Conservation (phyloP, 768 basidiomycete species). For the Boletales sp. region DNA sequence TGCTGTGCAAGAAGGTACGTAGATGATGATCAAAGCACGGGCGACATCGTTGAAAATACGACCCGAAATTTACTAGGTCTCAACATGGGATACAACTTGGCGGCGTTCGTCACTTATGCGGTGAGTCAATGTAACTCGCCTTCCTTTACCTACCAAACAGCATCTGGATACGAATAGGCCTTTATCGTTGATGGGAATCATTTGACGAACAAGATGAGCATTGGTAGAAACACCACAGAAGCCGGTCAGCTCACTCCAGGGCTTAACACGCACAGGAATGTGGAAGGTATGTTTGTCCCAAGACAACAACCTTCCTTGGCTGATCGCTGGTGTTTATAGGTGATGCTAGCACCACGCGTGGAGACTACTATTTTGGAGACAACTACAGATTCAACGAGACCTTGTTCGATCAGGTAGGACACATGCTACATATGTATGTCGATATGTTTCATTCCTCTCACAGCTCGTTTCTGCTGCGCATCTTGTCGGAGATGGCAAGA, state of each 20-base stretch:
- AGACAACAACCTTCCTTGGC: background rate
- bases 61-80: slow-evolving; percentile 9
- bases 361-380: slow-evolving; percentile 24
- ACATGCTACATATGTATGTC: background rate
- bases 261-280: slow-evolving; percentile 14
- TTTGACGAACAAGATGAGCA: slow-evolving; percentile 25
- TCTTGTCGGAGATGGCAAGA: slow-evolving; percentile 13
- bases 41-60: background rate
- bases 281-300: slow-evolving; percentile 14
- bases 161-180: slow-evolving; percentile 5
- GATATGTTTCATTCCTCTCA: too few relatives aligned
- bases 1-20: slow-evolving; percentile 21
- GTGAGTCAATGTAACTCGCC: slow-evolving; percentile 2
- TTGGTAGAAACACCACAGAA: slow-evolving; percentile 21
- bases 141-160: background rate
- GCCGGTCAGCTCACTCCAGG: slow-evolving; percentile 12
- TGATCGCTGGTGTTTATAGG: slow-evolving; percentile 7
- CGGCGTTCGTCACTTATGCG: slow-evolving; percentile 19
- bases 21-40: too few relatives aligned
- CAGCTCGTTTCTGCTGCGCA: slow-evolving; percentile 18
- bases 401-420: slow-evolving; percentile 15
- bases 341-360: slow-evolving; percentile 23
- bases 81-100: slow-evolving; percentile 24
- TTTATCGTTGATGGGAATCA: slow-evolving; percentile 27
- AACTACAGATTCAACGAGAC: slow-evolving; percentile 26